Evolutionary conservation across 75 land plant species (phyloP).

Genomic region (Larix kaempferi): DNA sequence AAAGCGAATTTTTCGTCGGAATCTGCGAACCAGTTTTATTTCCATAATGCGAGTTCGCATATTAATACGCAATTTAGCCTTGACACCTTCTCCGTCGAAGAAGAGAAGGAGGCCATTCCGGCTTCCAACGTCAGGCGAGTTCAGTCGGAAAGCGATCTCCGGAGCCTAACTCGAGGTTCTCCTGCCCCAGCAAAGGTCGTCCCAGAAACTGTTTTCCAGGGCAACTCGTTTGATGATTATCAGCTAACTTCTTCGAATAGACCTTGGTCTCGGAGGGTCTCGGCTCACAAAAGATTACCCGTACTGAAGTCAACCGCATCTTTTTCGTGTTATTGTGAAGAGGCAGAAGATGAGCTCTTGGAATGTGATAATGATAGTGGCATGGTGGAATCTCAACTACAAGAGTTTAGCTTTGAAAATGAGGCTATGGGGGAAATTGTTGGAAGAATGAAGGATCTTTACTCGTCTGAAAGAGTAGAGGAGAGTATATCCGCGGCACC

Average conservation of each 20-base stretch:
- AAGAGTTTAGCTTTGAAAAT: slow-evolving; percentile 4
- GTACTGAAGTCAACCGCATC: background rate
- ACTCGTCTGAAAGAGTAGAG: background rate
- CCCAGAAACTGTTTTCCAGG: background rate
- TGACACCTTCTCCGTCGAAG: slow-evolving; percentile 3
- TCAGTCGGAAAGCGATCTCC: slow-evolving; percentile 38
- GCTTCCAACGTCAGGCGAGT: slow-evolving; percentile 18
- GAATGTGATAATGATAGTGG: background rate
- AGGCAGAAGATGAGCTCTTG: slow-evolving; percentile 1
- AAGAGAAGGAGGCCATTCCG: background rate
- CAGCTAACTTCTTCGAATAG: background rate
- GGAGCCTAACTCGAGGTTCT: background rate
- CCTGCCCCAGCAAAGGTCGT: background rate
- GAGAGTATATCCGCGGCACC: background rate
- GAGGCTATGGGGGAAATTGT: background rate
- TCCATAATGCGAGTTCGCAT: slow-evolving; percentile 7
- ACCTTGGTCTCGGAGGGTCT: background rate
- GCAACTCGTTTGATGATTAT: background rate
- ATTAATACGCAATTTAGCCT: slow-evolving; percentile 5
- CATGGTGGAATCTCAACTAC: background rate
- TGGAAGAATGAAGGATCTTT: slow-evolving; percentile 8
- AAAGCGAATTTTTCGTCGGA: slow-evolving; percentile 8
- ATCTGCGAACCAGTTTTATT: slow-evolving; percentile 10
- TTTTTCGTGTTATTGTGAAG: background rate
- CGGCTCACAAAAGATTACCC: background rate